Evolutionary conservation across 768 basidiomycete genomes (phyloP).

Genomic region (Gymnopilus junonius): DNA sequence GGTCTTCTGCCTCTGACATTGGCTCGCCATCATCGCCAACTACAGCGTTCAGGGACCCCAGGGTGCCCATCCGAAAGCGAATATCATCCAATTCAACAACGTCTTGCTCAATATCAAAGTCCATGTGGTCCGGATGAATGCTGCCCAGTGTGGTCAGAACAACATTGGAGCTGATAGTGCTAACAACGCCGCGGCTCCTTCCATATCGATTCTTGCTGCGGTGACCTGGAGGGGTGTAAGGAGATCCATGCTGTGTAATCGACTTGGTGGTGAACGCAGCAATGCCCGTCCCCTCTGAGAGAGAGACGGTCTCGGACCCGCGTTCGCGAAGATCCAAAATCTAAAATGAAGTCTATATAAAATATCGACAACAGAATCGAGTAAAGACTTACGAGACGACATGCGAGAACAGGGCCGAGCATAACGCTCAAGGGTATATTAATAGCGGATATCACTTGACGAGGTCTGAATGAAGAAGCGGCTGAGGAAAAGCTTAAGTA

Average conservation of each 20-base stretch:
- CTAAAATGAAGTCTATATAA: constrained; percentile 32
- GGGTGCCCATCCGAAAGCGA: constrained; percentile 54
- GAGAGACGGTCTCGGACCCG: constrained; percentile 76
- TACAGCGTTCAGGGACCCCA: constrained; percentile 53
- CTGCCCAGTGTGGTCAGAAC: constrained; percentile 68
- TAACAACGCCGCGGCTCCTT: constrained; percentile 48
- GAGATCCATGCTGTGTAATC: constrained; percentile 56
- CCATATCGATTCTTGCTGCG: constrained; percentile 46
- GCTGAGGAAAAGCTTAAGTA: constrained; percentile 6
- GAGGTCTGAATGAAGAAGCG: constrained; percentile 54
- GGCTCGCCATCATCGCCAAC: constrained; percentile 57
- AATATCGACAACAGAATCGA: neutral
- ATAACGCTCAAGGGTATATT: constrained; percentile 86
- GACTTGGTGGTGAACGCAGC: constrained; percentile 71
- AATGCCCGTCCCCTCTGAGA: constrained; percentile 74
- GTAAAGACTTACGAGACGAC: constrained; percentile 59
- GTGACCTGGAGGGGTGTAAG: constrained; percentile 55
- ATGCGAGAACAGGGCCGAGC: constrained; percentile 80
- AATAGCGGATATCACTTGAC: constrained; percentile 81
- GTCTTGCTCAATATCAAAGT: constrained; percentile 53
- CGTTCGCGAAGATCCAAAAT: constrained; percentile 85
- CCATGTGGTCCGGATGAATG: constrained; percentile 54
- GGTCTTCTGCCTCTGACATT: constrained; percentile 46
- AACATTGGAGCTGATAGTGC: constrained; percentile 63
- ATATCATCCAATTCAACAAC: constrained; percentile 64